Evolutionary conservation across 169 alveolate genomes (phyloP).

Genomic region (Cryptosporidium ubiquitum): DNA sequence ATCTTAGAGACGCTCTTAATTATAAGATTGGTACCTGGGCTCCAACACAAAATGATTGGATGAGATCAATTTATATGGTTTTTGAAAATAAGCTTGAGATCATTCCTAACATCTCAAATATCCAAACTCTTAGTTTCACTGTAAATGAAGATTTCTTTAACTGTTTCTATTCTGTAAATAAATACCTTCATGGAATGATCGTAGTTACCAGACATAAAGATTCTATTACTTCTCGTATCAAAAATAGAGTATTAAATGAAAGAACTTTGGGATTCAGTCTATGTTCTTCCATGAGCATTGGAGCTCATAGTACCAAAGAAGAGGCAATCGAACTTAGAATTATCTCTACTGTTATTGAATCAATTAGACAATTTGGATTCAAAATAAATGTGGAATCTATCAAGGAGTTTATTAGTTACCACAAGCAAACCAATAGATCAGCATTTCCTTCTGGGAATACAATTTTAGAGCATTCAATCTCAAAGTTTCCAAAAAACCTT

Average conservation of each 20-base stretch:
- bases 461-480: constrained; percentile 4
- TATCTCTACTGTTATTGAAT: constrained; percentile 47
- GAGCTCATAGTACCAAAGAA: constrained; percentile 70
- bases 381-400: constrained; percentile 5
- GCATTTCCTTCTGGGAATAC: constrained; percentile 15
- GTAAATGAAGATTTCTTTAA: constrained; percentile 37
- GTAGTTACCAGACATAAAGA: not conserved
- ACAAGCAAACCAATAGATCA: not conserved
- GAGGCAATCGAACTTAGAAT: constrained; percentile 57
- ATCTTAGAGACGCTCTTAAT: constrained; percentile 15
- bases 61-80: constrained; percentile 66
- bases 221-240: not conserved
- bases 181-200: constrained; percentile 39
- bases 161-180: constrained; percentile 29
- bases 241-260: not conserved
- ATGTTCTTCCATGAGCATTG: constrained; percentile 48
- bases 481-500: constrained; percentile 30
- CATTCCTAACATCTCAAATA: constrained; percentile 49
- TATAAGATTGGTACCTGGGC: constrained; percentile 68
- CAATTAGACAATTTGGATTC: constrained; percentile 61
- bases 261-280: constrained; percentile 26
- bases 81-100: constrained; percentile 20
- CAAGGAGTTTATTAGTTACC: constrained; percentile 4
- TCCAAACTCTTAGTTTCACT: constrained; percentile 31
- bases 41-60: constrained; percentile 68